Base-by-base conservation (phyloP, 2,329 filamentous ascomycete species). In the Exophiala viscosa region DNA sequence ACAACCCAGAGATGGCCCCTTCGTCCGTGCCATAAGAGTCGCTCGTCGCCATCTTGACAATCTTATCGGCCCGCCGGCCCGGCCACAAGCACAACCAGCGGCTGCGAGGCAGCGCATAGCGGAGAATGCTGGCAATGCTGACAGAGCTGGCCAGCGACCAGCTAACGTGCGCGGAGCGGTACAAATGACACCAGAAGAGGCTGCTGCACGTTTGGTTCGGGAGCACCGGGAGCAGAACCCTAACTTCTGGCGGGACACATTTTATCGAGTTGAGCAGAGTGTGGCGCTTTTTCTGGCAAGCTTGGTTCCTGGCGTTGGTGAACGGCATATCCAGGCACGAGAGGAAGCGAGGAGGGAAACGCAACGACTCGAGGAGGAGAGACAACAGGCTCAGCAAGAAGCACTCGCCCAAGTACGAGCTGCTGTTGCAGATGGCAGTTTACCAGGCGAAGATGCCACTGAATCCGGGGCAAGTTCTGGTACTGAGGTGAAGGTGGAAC, bases 251-350 rank as follows among this genome's bases (percentile, higher is more conserved):
- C 45, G 56, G 38, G 53, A 60, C 39, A 20, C 35, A 11, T 50
- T 62, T 13, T 57, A 58, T 20, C 50, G 74, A 1, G 65, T 73
- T 0, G 82, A 85, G 64, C 72, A 82, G 34, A 77, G 77, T 1
- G 62, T 81, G 36, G 79, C 80, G n/a, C 69, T 85, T n/a, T 82
- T 85, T 54, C 64, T 85, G 32, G 82, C 81, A 0, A 83, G 79
- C 65, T 63, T 85, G 45, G 77, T 82, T 64, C 82, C 82, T 1
- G 82, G 82, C 0, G 73, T 85, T 20, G 82, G 82, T 0, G 82
- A 85, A 64, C 71, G 79, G 6, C 79, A 83, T 64, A 78, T 85
- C 11, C 70, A 75, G 57, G 81, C 78, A 20, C 72, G 78, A 52
- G 76, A 80, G 60, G 76, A 77, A 48, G 72, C 77, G 70, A 70